phyloP scores from a whole-genome alignment of 164 flowering plant genomes.

The Chloranthus sessilifolius region DNA sequence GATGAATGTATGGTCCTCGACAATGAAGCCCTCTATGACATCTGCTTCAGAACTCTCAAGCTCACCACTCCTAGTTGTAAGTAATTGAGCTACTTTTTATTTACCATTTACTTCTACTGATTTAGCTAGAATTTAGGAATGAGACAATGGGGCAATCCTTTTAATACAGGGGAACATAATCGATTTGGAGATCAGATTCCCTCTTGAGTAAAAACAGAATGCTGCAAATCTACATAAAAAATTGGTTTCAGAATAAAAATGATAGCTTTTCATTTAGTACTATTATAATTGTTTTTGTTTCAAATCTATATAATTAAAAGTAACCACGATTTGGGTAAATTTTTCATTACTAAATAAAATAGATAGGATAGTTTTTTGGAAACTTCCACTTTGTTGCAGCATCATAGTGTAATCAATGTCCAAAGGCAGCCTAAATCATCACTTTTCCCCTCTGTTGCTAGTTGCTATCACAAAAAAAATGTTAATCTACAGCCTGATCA shows the following conservation, averaged over 20 bases:
- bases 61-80: conserved; percentile 54
- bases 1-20: conserved; percentile 62
- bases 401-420: too few species aligned
- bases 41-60: conserved; percentile 54
- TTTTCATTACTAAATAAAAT: too few species aligned
- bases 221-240: not conserved
- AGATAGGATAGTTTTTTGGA: too few species aligned
- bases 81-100: conserved; percentile 4
- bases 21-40: conserved; percentile 55
- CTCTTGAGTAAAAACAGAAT: not conserved
- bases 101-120: not conserved
- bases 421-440: too few species aligned
- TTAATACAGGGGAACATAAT: not conserved
- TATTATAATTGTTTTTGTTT: too few species aligned
- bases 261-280: too few species aligned
- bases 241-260: not conserved
- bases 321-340: too few species aligned
- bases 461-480: too few species aligned
- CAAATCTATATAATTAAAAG: too few species aligned
- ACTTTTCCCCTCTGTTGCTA: too few species aligned
- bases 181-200: not conserved
- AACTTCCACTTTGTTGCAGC: too few species aligned
- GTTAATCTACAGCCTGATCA: too few species aligned
- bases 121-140: not conserved
- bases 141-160: not conserved